Base-by-base conservation (phyloP, 768 basidiomycete genomes). In the Artomyces pyxidatus region DNA sequence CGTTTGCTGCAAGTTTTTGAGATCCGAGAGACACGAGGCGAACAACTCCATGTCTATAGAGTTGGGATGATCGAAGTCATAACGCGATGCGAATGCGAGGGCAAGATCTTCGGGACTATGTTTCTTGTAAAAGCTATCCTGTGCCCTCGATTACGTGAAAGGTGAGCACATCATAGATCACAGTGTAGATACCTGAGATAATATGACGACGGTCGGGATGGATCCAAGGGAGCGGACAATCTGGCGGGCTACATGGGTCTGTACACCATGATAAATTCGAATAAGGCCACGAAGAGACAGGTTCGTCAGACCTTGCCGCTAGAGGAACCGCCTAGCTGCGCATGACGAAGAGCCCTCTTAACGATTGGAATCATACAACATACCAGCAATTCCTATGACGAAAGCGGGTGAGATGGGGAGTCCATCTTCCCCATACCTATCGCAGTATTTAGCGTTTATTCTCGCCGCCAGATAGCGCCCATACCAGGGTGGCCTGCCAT, bases 61-160 rank as follows among this genome's bases (percentile, higher is more conserved):
- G 65, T 88, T 81, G 10, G 95, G 95, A 58, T 93, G 89, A 60
- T 99, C 95, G 55, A 94, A 86, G 59, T 94, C 90, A 52, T 83
- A 75, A 44, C 78, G 68, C 58, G 83, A 94, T 16, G 79, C 76
- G 63, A 91, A 85, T 0, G 95, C 95, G n/a, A 87, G 72, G 6
- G 71, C 75, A 17, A 91, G 72, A 66, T 98, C 85, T 57, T 94
- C 89, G 2, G 78, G 74, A 3, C 75, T 76, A 58, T 91, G 88
- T 40, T 68, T 68, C 59, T 85, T 89, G 69, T 99, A 99, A 68
- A 98, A 99, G 62, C 88, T 89, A 65, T 98, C 94, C 88, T 93
- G 65, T 27, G 41, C 25, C 28, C 23, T 39, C 12, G 26, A 23
- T 47, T 35, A 46, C 28, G 29, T 37, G 19, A 35, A 19, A 32